phyloP scores from a whole-genome alignment of 2,329 filamentous ascomycete species.

The Diaporthe ilicicola region DNA sequence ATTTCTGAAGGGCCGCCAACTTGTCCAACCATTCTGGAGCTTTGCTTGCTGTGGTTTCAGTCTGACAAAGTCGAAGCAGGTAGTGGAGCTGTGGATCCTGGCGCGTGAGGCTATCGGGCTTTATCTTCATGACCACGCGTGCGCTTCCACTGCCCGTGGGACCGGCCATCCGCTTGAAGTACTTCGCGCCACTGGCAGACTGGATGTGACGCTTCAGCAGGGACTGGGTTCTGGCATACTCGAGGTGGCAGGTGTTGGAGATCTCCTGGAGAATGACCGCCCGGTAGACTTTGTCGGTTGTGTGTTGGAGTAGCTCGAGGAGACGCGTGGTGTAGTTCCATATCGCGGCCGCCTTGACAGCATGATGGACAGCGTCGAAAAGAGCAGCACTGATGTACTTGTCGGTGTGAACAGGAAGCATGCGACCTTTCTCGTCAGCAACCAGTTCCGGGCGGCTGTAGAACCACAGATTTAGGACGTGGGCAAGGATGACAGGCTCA shows the following conservation, averaged over 20 bases:
- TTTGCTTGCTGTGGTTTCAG: conserved; percentile 44
- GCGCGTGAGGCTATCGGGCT: conserved; percentile 48
- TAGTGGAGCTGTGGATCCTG: conserved; percentile 52
- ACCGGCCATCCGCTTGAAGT: no score
- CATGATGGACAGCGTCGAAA: no score
- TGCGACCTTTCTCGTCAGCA: no score
- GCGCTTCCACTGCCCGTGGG: conserved; percentile 47
- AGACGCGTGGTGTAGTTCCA: no score
- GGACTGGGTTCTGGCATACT: conserved; percentile 49
- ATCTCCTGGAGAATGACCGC: conserved; percentile 54
- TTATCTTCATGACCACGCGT: conserved; percentile 50
- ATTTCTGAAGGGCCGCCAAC: conserved; percentile 47
- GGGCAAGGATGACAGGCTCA: no score
- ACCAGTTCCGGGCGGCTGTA: no score
- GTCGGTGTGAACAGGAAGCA: no score
- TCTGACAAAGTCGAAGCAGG: conserved; percentile 54
- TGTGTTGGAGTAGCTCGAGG: conserved; percentile 43
- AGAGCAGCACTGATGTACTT: no score
- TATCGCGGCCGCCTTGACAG: no score
- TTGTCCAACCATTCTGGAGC: conserved; percentile 53
- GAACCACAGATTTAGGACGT: no score
- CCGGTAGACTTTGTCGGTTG: conserved; percentile 41
- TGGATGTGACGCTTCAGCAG: conserved; percentile 52
- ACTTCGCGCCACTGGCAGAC: conserved; percentile 47
- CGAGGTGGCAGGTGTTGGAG: conserved; percentile 53